phyloP scores from a whole-genome alignment of 495 filamentous ascomycete species.

The Penicillium macrosclerotiorum region DNA sequence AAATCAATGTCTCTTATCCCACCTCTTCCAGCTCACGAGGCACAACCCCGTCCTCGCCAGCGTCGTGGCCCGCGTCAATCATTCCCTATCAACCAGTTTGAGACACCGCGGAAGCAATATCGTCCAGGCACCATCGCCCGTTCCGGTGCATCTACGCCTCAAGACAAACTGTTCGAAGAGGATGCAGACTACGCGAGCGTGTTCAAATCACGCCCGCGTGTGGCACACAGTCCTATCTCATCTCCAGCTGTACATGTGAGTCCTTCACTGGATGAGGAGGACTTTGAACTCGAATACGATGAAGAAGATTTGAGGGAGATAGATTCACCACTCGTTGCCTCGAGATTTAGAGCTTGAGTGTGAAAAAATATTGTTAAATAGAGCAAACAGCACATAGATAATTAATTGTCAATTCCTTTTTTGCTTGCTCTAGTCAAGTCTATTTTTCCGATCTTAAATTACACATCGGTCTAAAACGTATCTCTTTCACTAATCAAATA shows the following conservation, averaged over 20 bases:
- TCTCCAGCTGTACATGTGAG: slow-evolving; percentile 53
- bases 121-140: slow-evolving; percentile 1
- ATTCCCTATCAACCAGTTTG: slow-evolving; percentile 62
- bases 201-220: slow-evolving; percentile 79
- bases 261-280: slow-evolving; percentile 22
- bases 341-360: slow-evolving; percentile 4
- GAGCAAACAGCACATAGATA: neutral
- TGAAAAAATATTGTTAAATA: neutral
- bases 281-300: slow-evolving; percentile 30
- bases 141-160: slow-evolving; percentile 48
- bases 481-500: neutral
- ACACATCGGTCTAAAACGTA: too few species aligned
- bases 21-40: slow-evolving; percentile 24
- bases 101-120: slow-evolving; percentile 47
- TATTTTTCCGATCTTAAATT: too few species aligned
- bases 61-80: slow-evolving; percentile 46
- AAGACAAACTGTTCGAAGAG: slow-evolving; percentile 60
- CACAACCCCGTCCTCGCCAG: slow-evolving; percentile 22
- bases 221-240: slow-evolving; percentile 70
- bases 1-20: slow-evolving; percentile 70
- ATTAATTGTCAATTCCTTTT: neutral
- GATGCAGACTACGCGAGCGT: slow-evolving; percentile 78
- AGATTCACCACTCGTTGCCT: slow-evolving; percentile 22
- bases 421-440: too few species aligned
- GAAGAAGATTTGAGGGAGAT: slow-evolving; percentile 13